A percentile compares a stretch with the other conserved stretches of the same genome.
Conservation (phyloP, 768 basidiomycete species). For the Boletus reticuloceps region DNA sequence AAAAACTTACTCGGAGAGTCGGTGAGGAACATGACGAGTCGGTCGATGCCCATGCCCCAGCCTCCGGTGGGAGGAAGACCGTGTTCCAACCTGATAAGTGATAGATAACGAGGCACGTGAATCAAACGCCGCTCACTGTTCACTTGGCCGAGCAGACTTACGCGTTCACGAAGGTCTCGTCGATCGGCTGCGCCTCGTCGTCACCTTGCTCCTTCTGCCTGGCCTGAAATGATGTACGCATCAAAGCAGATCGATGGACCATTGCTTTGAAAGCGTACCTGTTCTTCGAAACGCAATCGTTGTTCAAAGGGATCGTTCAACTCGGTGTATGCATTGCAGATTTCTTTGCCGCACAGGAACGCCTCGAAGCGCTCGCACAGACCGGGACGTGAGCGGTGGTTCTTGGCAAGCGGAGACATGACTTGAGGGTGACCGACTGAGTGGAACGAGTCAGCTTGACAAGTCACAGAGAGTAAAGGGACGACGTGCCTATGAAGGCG, state of each 20-base stretch:
- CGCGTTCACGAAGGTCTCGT: constrained; percentile 96
- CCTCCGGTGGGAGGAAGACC: constrained; percentile 97
- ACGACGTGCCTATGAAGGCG: constrained; percentile 78
- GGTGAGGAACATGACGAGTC: constrained; percentile 97
- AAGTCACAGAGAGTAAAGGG: not conserved
- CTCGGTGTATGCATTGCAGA: constrained; percentile 99
- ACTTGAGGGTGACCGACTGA: constrained; percentile 97
- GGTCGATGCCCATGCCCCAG: constrained; percentile 95
- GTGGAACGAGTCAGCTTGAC: not conserved
- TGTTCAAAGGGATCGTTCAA: constrained; percentile 99
- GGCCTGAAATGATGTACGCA: constrained; percentile 37
- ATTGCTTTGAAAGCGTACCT: constrained; percentile 41
- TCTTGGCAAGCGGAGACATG: constrained; percentile 99
- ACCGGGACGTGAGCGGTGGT: constrained; percentile 95
- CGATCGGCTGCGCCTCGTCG: constrained; percentile 96
- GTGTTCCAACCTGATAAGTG: constrained; percentile 76
- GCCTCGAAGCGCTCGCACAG: constrained; percentile 98
- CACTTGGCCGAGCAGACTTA: constrained; percentile 38
- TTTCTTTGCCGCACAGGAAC: constrained; percentile 97
- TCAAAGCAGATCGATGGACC: no score
- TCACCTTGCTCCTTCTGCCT: constrained; percentile 96
- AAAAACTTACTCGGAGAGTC: constrained; percentile 78
- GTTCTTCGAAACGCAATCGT: constrained; percentile 92
- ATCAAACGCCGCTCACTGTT: not conserved
- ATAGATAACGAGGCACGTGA: not conserved